Evolutionary conservation across 352 stramenopile genomes (phyloP), one percentile per base, ranked within the genome.

Genomic region (Phytophthora rubi): DNA sequence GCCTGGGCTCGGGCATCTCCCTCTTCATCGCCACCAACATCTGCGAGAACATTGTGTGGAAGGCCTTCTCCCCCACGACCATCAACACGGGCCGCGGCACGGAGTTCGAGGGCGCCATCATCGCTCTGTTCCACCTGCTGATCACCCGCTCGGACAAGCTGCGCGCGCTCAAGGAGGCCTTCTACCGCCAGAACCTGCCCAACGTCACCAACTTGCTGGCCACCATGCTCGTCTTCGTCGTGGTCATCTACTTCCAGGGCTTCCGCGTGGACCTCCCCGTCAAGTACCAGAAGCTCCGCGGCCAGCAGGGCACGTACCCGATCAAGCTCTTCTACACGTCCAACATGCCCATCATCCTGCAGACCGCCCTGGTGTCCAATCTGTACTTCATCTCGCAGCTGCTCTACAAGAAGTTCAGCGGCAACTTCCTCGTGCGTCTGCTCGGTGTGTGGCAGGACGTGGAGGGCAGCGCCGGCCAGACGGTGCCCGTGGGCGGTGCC

Each of bases 291-390:
- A 98, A 98, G 82, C 98, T 99, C 80, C 95, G 98, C 68, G 98
- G 98, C 71, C 97, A 99, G 82, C 94, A 99, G 86, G 97, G 97
- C 76, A 99, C 95, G 68, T 99, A 99, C 91, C 98, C 98, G 67
- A 99, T 99, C 93, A 99, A 99, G 91, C 89, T 99, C 4, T 99
- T 99, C 80, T 99, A 99, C 94, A 99, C 98, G 54, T 99, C 96
- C 68, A 99, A 99, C 94, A 99, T 99, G 97, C 98, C 98, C 56
- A 99, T 99, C 82, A 99, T 99, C 68, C 83, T 99, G 47, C 97
- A 99, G 85, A 99, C 98, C 9, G 98, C 98, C 16, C 89, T 99
- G 52, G 97, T 99, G 49, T 99, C 94, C 69, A 99, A 99, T 89
- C 80, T 99, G 52, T 99, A 99, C 92, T 99, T 99, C 85, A 96